These are phyloP conservation scores for Discostella stelligera DNA, from an alignment of 352 stramenopile genomes.

Conservation along the genomic window DNA sequence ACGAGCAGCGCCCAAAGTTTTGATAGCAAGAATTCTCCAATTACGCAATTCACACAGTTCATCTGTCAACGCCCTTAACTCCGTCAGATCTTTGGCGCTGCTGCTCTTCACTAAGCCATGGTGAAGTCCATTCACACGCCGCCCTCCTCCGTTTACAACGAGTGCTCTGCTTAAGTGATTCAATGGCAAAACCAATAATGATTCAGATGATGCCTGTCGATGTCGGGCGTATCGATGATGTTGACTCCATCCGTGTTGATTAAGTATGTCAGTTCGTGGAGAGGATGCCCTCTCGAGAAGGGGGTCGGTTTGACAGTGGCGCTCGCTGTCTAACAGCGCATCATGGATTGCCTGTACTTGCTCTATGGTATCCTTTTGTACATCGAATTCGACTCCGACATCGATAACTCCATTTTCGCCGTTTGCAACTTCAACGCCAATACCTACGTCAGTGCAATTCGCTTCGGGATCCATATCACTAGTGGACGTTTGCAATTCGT, in stretches of 20 bases:
- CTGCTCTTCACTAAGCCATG: neutral
- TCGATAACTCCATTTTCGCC: neutral
- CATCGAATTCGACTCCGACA: neutral
- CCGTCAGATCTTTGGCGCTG: constrained; percentile 9
- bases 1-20: neutral
- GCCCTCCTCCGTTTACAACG: neutral
- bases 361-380: neutral
- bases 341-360: neutral
- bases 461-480: neutral
- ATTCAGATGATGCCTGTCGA: constrained; percentile 5
- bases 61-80: constrained; percentile 5
- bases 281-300: neutral
- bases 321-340: neutral
- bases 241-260: constrained; percentile 7
- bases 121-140: constrained; percentile 3
- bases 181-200: constrained; percentile 6
- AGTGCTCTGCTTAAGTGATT: constrained; percentile 7
- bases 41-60: constrained; percentile 10
- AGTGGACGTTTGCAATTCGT: neutral
- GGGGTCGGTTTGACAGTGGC: neutral
- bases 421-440: neutral
- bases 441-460: neutral
- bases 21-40: neutral
- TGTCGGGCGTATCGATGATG: constrained; percentile 18
- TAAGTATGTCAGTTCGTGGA: constrained; percentile 8